These are phyloP conservation scores for Candida nemodendra DNA, from an alignment of 805 yeast genomes.

Conservation along the genomic window DNA sequence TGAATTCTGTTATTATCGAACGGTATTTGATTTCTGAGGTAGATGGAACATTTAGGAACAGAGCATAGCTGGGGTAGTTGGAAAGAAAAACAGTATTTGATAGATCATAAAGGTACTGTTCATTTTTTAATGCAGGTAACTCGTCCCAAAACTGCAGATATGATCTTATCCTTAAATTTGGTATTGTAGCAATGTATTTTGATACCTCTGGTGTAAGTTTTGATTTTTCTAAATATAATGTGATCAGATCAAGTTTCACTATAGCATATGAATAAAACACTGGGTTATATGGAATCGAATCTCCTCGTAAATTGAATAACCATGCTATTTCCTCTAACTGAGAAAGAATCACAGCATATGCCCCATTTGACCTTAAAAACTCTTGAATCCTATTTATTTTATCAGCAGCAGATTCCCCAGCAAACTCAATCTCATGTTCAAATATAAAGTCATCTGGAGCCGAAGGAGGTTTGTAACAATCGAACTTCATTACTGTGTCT, in stretches of 20 bases:
- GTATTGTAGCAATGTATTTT: slow-evolving; percentile 24
- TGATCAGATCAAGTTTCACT: slow-evolving; percentile 38
- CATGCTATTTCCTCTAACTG: slow-evolving; percentile 52
- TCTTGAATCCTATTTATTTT: slow-evolving; percentile 37
- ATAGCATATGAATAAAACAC: slow-evolving; percentile 73
- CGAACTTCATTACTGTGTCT: slow-evolving; percentile 66
- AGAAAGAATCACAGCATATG: slow-evolving; percentile 51
- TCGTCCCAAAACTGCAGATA: slow-evolving; percentile 63
- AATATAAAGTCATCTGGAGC: slow-evolving; percentile 29
- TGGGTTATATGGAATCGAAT: slow-evolving; percentile 81
- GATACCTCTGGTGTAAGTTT: slow-evolving; percentile 33
- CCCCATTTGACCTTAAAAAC: slow-evolving; percentile 26
- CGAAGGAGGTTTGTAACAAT: slow-evolving; percentile 14
- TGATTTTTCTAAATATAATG: slow-evolving; percentile 42
- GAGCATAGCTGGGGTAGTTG: slow-evolving; percentile 29
- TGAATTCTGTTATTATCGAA: slow-evolving; percentile 52
- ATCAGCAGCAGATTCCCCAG: slow-evolving; percentile 40
- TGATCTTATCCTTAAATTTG: slow-evolving; percentile 39
- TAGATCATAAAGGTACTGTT: not conserved
- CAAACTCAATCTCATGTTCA: slow-evolving; percentile 37
- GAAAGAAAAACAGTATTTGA: slow-evolving; percentile 20
- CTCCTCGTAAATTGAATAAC: slow-evolving; percentile 51
- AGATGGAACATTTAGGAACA: slow-evolving; percentile 26
- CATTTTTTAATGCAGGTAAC: slow-evolving; percentile 32
- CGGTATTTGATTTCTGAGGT: slow-evolving; percentile 20